Evolutionary conservation across 2,329 filamentous ascomycete genomes (phyloP).

Genomic region (Salinomyces thailandicus): DNA sequence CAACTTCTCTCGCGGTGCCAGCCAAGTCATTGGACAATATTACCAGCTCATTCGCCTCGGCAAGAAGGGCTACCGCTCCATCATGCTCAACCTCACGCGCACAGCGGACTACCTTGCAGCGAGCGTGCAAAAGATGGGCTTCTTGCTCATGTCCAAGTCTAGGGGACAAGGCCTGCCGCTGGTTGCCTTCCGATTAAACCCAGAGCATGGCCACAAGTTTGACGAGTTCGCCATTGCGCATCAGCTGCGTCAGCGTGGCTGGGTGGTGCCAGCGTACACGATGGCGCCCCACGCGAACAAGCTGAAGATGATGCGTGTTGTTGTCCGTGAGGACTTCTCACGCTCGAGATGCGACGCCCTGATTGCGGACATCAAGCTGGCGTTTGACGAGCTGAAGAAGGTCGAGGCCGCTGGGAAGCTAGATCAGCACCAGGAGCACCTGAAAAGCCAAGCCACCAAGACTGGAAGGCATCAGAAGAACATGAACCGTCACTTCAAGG

Average conservation of each 20-base stretch:
- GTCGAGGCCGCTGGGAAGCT: constrained; percentile 61
- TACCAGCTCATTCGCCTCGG: constrained; percentile 94
- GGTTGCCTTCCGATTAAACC: constrained; percentile 72
- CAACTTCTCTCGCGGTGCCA: constrained; percentile 93
- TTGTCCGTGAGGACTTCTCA: constrained; percentile 87
- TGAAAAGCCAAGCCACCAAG: constrained; percentile 13
- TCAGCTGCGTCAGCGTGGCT: constrained; percentile 73
- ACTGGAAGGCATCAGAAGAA: constrained; percentile 26
- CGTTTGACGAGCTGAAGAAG: constrained; percentile 57
- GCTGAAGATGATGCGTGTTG: constrained; percentile 84
- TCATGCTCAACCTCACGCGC: constrained; percentile 88
- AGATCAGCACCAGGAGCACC: constrained; percentile 51
- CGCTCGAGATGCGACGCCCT: constrained; percentile 70
- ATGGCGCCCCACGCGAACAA: constrained; percentile 82
- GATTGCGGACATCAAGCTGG: constrained; percentile 67
- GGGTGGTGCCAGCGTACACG: constrained; percentile 93
- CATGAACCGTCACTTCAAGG: constrained; percentile 42
- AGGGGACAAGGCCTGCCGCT: constrained; percentile 72
- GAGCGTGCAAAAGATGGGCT: constrained; percentile 63
- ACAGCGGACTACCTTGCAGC: constrained; percentile 78
- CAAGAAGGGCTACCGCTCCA: constrained; percentile 80
- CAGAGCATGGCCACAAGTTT: constrained; percentile 42
- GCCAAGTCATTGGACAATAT: constrained; percentile 92
- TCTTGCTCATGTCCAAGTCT: constrained; percentile 78
- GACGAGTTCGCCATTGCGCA: constrained; percentile 57